phyloP scores from a whole-genome alignment of 2,329 filamentous ascomycete species.

The Pezicula rhizophila region DNA sequence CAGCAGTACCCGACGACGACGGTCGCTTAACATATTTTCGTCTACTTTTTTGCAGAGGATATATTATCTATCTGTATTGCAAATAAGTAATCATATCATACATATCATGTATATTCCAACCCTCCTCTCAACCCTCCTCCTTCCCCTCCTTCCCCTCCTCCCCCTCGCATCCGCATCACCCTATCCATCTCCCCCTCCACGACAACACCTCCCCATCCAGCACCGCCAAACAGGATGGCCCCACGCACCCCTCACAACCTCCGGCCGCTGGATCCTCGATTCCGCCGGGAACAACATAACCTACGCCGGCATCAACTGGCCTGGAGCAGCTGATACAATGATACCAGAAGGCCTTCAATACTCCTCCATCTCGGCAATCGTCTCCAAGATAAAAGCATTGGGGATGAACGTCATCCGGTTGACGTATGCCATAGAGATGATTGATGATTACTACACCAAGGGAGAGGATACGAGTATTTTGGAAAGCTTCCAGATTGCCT shows the following conservation, averaged over 20 bases:
- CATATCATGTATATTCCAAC: not conserved
- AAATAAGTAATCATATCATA: not conserved
- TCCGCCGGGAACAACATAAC: slow-evolving; percentile 34
- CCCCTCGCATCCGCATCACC: too few species aligned
- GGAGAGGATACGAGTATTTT: slow-evolving; percentile 38
- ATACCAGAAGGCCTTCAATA: slow-evolving; percentile 60
- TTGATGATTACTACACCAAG: slow-evolving; percentile 50
- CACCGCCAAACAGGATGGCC: not conserved
- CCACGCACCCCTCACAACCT: not conserved
- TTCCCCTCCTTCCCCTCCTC: not conserved
- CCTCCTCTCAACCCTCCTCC: not conserved
- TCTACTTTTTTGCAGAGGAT: too few species aligned
- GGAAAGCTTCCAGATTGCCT: slow-evolving; percentile 37
- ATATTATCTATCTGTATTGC: too few species aligned
- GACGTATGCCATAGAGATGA: slow-evolving; percentile 58
- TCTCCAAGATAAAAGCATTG: slow-evolving; percentile 49
- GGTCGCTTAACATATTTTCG: too few species aligned
- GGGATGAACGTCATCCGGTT: slow-evolving; percentile 59
- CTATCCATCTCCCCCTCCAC: not conserved
- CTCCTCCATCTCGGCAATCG: slow-evolving; percentile 47
- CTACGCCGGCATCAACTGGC: slow-evolving; percentile 56
- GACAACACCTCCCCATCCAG: not conserved
- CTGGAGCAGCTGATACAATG: slow-evolving; percentile 56
- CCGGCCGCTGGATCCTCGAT: slow-evolving; percentile 14
- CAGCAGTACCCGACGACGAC: too few species aligned